A percentile compares a stretch with the other conserved stretches of the same genome.
phyloP scores from a whole-genome alignment of 768 basidiomycete genomes.

The Boletellus emodensis region DNA sequence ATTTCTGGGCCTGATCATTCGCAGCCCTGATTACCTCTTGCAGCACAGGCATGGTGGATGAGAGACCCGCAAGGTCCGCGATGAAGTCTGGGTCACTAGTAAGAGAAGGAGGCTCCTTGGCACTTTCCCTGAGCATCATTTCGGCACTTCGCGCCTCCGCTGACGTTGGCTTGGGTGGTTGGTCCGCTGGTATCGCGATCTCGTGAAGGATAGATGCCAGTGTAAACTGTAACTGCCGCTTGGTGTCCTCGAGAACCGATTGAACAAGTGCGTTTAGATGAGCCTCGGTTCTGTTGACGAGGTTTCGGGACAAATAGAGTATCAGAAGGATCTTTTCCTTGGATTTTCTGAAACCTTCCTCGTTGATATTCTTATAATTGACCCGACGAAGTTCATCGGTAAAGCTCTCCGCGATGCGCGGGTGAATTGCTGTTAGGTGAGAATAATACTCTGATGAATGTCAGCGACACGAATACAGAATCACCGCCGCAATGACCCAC shows the following conservation, averaged over 20 bases:
- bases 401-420: conserved; percentile 16
- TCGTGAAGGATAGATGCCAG: conserved; percentile 18
- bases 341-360: conserved; percentile 20
- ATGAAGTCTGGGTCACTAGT: conserved; percentile 21
- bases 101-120: conserved; percentile 14
- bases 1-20: conserved; percentile 16
- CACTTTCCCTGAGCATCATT: conserved; percentile 21
- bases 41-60: conserved; percentile 10
- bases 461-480: neutral
- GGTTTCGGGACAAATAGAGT: conserved; percentile 13
- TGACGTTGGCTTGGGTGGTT: conserved; percentile 7
- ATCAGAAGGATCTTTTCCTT: conserved; percentile 23
- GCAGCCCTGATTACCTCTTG: conserved; percentile 13
- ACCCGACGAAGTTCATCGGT: conserved; percentile 16
- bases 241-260: conserved; percentile 14
- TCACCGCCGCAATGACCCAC: neutral
- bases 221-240: conserved; percentile 5
- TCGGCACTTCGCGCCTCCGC: conserved; percentile 13
- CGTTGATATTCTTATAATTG: conserved; percentile 12
- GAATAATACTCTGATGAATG: conserved; percentile 14
- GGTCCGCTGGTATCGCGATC: neutral
- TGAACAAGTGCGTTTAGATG: conserved; percentile 13
- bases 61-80: conserved; percentile 18
- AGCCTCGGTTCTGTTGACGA: conserved; percentile 11
- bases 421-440: conserved; percentile 13